Conservation (phyloP, 2,329 filamentous ascomycete genomes). For the Botrytis squamosa region DNA sequence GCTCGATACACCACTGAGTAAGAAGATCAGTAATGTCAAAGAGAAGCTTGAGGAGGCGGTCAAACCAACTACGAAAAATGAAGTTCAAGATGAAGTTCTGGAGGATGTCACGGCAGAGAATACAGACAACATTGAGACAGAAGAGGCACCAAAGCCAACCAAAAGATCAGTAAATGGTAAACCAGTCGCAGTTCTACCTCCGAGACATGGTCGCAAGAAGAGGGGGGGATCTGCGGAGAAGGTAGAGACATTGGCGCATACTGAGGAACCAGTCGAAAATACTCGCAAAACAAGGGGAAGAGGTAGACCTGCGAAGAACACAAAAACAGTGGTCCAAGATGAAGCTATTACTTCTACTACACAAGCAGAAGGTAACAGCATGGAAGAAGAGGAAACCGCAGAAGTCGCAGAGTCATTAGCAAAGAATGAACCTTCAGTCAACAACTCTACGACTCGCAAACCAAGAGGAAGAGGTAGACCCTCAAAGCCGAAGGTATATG, state of each 20-base stretch:
- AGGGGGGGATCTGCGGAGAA: background rate
- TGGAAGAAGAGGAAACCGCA: background rate
- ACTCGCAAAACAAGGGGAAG: background rate
- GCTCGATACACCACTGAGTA: background rate
- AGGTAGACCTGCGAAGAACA: background rate
- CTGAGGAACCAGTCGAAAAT: background rate
- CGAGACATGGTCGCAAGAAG: background rate
- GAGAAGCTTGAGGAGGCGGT: constrained; percentile 1
- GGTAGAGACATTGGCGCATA: constrained; percentile 5
- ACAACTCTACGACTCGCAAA: background rate
- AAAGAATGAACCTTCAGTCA: background rate
- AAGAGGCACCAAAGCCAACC: background rate
- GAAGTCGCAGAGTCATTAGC: background rate
- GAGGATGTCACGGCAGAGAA: constrained; percentile 6
- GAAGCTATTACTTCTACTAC: background rate
- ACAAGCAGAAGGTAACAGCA: background rate
- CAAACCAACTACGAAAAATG: background rate
- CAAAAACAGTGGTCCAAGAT: background rate
- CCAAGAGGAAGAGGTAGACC: background rate
- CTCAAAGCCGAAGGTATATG: background rate
- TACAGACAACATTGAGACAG: background rate
- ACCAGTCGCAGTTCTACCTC: background rate
- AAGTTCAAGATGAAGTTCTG: background rate
- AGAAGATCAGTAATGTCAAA: background rate
- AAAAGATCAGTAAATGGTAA: background rate